phyloP scores from a whole-genome alignment of 306 rosid genomes.

The Delonix regia region DNA sequence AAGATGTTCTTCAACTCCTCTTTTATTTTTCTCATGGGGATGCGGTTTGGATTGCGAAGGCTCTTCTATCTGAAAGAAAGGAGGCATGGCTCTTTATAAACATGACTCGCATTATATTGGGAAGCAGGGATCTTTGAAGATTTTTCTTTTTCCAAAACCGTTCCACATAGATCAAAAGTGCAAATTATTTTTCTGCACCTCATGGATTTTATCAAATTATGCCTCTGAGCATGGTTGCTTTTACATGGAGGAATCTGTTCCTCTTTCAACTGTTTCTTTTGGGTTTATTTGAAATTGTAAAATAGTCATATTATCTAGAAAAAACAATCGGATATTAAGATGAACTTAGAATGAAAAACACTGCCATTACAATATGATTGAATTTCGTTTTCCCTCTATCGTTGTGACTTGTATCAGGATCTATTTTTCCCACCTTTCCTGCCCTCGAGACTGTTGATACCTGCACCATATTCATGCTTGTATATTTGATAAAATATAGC shows the following conservation, averaged over 20 bases:
- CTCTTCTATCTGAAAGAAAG: neutral
- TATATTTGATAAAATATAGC: neutral
- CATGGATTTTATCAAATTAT: neutral
- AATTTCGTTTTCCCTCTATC: neutral
- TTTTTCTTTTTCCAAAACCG: neutral
- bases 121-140: neutral
- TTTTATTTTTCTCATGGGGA: neutral
- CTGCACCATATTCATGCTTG: neutral
- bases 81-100: too few relatives aligned
- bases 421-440: neutral
- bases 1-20: slow-evolving; percentile 1
- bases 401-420: neutral
- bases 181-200: neutral
- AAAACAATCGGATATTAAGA: neutral
- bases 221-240: neutral
- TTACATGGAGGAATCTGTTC: slow-evolving; percentile 2
- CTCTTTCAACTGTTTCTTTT: neutral
- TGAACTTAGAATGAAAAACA: neutral
- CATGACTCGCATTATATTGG: neutral
- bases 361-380: neutral
- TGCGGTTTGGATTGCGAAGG: neutral
- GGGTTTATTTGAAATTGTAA: neutral
- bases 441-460: neutral
- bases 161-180: neutral
- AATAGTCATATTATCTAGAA: neutral